Conservation (phyloP, 2,329 filamentous ascomycete genomes). For the Curvularia lunata region DNA sequence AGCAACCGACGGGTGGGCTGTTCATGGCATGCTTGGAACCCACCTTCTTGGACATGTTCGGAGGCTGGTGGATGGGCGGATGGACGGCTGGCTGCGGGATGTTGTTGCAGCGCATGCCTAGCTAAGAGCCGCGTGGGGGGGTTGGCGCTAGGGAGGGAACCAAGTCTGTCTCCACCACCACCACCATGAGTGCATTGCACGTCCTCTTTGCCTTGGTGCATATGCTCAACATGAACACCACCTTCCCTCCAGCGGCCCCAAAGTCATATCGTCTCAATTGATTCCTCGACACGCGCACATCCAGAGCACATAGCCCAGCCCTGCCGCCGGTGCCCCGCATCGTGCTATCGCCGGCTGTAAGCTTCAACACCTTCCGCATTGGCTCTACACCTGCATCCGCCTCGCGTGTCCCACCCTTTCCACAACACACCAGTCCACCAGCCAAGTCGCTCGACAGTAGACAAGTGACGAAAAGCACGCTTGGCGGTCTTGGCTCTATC, state of each 20-base stretch:
- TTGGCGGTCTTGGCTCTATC: slow-evolving; percentile 33
- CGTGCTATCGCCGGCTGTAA: slow-evolving; percentile 2
- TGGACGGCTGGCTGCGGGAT: not conserved
- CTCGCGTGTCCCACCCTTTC: not conserved
- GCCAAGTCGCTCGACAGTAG: slow-evolving; percentile 5
- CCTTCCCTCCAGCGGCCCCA: not conserved
- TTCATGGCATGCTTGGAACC: not conserved
- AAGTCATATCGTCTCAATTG: not conserved
- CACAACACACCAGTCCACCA: not conserved
- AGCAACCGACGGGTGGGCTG: not conserved
- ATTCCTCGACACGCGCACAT: no score
- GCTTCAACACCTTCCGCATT: slow-evolving; percentile 16
- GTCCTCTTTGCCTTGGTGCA: not conserved
- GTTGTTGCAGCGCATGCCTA: not conserved
- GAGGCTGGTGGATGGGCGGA: not conserved
- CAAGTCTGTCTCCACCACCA: not conserved
- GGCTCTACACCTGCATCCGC: not conserved
- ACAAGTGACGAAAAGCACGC: slow-evolving; percentile 16
- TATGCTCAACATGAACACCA: not conserved
- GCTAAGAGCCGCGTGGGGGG: not conserved
- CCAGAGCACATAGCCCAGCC: not conserved
- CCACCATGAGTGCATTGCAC: not conserved
- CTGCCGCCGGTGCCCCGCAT: not conserved
- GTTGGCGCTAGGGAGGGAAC: not conserved
- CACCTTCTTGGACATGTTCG: slow-evolving; percentile 13